Evolutionary conservation across 805 yeast species (phyloP).

Genomic region (Candida saitoana): DNA sequence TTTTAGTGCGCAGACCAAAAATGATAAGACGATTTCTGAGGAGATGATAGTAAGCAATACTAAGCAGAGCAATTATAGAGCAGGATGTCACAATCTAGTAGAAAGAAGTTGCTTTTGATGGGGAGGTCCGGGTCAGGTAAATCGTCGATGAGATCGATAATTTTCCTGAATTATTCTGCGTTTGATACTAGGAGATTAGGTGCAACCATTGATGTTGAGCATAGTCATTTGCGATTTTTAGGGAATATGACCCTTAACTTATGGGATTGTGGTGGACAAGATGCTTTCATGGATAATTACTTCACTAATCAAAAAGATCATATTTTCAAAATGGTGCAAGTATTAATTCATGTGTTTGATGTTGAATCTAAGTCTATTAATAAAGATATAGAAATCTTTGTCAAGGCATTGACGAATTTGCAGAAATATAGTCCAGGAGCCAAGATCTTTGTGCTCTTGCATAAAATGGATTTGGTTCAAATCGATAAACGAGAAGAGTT

Average conservation of each 20-base stretch:
- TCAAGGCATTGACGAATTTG: constrained; percentile 74
- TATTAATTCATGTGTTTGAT: constrained; percentile 91
- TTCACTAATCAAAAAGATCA: constrained; percentile 85
- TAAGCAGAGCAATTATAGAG: too few relatives aligned
- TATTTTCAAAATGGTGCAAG: constrained; percentile 93
- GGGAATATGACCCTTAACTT: constrained; percentile 93
- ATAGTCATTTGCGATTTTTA: constrained; percentile 84
- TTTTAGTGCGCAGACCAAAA: background rate
- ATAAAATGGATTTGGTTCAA: constrained; percentile 95
- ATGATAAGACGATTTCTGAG: background rate
- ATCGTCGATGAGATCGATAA: constrained; percentile 94
- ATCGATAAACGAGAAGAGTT: constrained; percentile 79
- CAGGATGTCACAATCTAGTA: constrained; percentile 26
- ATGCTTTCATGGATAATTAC: constrained; percentile 92
- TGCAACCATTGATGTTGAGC: constrained; percentile 98
- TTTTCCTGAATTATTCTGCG: constrained; percentile 93
- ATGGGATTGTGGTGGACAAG: constrained; percentile 99
- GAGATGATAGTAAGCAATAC: too few relatives aligned
- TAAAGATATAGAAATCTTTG: constrained; percentile 89
- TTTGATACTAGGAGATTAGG: constrained; percentile 93
- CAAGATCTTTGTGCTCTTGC: constrained; percentile 84
- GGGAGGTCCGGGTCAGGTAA: constrained; percentile 98
- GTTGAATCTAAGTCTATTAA: constrained; percentile 89
- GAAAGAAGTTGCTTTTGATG: constrained; percentile 47
- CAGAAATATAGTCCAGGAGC: constrained; percentile 86